These are phyloP conservation scores for Diaporthe amygdali DNA, from an alignment of 2,329 filamentous ascomycete genomes.

Conservation along the genomic window DNA sequence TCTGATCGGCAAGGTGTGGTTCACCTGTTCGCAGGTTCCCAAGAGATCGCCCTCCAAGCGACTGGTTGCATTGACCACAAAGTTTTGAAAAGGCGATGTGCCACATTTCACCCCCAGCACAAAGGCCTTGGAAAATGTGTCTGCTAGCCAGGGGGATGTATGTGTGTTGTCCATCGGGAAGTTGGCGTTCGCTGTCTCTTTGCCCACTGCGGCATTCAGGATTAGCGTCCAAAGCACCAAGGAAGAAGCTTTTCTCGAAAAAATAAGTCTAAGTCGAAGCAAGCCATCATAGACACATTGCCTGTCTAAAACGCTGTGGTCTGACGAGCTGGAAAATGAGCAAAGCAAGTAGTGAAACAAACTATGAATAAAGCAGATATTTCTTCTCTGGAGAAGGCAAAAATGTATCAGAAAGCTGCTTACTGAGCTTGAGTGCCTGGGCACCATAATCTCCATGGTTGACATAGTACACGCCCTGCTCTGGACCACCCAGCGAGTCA, in stretches of 20 bases:
- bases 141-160: constrained; percentile 24
- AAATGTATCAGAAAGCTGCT: no score
- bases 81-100: constrained; percentile 21
- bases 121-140: constrained; percentile 23
- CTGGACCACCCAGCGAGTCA: constrained; percentile 20
- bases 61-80: constrained; percentile 25
- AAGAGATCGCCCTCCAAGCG: constrained; percentile 18
- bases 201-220: no score
- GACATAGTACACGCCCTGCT: constrained; percentile 24
- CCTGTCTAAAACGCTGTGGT: no score
- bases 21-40: constrained; percentile 22
- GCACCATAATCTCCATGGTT: constrained; percentile 25
- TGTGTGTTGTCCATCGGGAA: constrained; percentile 28
- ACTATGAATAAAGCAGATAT: no score
- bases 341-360: no score
- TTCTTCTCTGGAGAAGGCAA: no score
- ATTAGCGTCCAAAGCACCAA: no score
- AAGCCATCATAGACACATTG: no score
- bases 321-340: no score
- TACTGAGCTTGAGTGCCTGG: constrained; percentile 18
- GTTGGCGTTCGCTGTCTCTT: constrained; percentile 15
- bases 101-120: constrained; percentile 27
- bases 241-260: no score
- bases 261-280: no score
- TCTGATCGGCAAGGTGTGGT: constrained; percentile 24